phyloP scores from a whole-genome alignment of 2,329 filamentous ascomycete species.

The Talaromyces albobiverticillius region DNA sequence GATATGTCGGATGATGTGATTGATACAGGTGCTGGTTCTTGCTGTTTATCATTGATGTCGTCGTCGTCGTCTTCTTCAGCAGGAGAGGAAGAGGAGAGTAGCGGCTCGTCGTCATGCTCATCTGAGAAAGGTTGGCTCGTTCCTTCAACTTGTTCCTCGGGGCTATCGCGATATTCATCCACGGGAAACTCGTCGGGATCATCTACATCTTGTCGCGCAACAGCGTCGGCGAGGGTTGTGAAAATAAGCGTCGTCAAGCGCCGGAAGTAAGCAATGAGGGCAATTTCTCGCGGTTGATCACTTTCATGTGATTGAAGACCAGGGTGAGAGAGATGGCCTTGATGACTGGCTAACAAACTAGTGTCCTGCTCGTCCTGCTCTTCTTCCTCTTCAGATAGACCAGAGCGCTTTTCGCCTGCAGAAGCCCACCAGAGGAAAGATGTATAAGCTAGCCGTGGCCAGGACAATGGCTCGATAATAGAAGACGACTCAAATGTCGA shows the following conservation, averaged over 20 bases:
- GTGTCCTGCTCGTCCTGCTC: slow-evolving; percentile 46
- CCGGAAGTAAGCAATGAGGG: slow-evolving; percentile 50
- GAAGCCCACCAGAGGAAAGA: slow-evolving; percentile 68
- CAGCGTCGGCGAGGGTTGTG: slow-evolving; percentile 41
- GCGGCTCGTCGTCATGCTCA: slow-evolving; percentile 27
- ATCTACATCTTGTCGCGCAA: slow-evolving; percentile 39
- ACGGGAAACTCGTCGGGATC: slow-evolving; percentile 17
- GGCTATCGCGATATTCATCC: slow-evolving; percentile 17
- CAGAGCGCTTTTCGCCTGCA: slow-evolving; percentile 58
- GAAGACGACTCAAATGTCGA: slow-evolving; percentile 43
- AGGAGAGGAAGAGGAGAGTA: slow-evolving; percentile 18
- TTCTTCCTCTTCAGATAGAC: slow-evolving; percentile 54
- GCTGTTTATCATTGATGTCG: background rate
- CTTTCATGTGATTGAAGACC: slow-evolving; percentile 27
- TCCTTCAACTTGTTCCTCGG: slow-evolving; percentile 21
- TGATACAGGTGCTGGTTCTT: slow-evolving; percentile 24
- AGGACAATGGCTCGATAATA: slow-evolving; percentile 56
- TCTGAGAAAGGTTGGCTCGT: slow-evolving; percentile 19
- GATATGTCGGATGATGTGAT: slow-evolving; percentile 45
- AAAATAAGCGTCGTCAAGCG: slow-evolving; percentile 47
- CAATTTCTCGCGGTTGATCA: slow-evolving; percentile 44
- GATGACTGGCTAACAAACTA: slow-evolving; percentile 33
- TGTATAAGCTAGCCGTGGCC: slow-evolving; percentile 59
- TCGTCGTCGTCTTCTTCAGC: background rate
- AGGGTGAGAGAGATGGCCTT: slow-evolving; percentile 25